Percentiles rank a stretch among this genome's conserved stretches.
These are phyloP conservation scores for Zygotorulaspora chibaensis DNA, from an alignment of 805 yeast species.

Conservation along the genomic window DNA sequence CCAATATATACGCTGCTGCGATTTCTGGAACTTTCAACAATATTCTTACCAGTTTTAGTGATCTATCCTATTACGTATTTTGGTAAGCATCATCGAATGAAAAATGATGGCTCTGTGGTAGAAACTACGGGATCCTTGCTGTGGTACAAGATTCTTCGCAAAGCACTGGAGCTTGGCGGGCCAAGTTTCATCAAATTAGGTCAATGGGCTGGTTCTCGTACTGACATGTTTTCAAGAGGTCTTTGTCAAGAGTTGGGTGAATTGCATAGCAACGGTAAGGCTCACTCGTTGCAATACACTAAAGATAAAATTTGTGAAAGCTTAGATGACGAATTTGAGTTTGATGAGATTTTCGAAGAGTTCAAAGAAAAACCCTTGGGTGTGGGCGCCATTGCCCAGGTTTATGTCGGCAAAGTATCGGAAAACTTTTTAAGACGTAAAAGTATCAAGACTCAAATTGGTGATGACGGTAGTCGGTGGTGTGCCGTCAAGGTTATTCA, in stretches of 20 bases:
- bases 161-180: constrained; percentile 78
- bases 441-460: constrained; percentile 6
- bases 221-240: constrained; percentile 80
- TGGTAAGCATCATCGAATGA: constrained; percentile 18
- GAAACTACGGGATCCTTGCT: constrained; percentile 57
- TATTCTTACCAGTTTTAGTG: constrained; percentile 68
- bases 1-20: constrained; percentile 67
- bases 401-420: constrained; percentile 68
- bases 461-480: constrained; percentile 37
- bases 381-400: constrained; percentile 99
- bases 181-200: constrained; percentile 90
- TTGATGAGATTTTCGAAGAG: constrained; percentile 77
- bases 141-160: constrained; percentile 67
- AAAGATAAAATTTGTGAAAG: constrained; percentile 53
- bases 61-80: constrained; percentile 54
- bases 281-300: constrained; percentile 65
- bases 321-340: constrained; percentile 44
- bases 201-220: constrained; percentile 98
- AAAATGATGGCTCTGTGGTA: constrained; percentile 12
- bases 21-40: constrained; percentile 58
- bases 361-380: constrained; percentile 78
- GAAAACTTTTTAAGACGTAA: constrained; percentile 39
- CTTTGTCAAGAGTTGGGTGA: constrained; percentile 72
- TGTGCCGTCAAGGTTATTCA: constrained; percentile 93
- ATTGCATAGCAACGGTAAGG: constrained; percentile 77